Evolutionary conservation across 331 rosid species (phyloP).

Genomic region (Stylosanthes scabra): DNA sequence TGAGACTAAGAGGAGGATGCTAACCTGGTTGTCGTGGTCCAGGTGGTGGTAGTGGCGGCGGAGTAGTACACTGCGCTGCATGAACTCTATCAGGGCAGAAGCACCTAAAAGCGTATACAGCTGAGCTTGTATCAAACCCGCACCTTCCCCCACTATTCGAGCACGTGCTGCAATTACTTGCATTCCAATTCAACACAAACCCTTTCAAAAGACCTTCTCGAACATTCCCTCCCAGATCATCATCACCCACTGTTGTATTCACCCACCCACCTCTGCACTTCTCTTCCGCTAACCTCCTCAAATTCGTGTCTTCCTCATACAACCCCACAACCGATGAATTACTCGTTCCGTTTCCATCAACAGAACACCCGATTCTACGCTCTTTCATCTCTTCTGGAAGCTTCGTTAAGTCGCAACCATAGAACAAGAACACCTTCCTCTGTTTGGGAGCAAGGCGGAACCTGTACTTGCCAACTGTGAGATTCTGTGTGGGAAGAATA

Average conservation of each 20-base stretch:
- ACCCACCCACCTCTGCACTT: conserved; percentile 28
- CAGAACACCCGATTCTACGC: conserved; percentile 36
- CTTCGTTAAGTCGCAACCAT: conserved; percentile 26
- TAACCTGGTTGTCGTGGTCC: background rate
- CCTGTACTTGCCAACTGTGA: background rate
- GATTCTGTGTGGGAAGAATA: background rate
- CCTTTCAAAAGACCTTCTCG: conserved; percentile 43
- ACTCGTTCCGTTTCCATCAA: background rate
- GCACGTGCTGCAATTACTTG: conserved; percentile 36
- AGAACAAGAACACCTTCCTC: conserved; percentile 6
- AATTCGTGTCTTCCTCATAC: background rate
- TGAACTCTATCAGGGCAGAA: conserved; percentile 23
- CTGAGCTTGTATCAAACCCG: conserved; percentile 27
- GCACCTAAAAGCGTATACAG: background rate
- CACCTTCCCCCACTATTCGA: conserved; percentile 39
- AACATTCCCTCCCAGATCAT: background rate
- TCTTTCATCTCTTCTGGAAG: background rate
- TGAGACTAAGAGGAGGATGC: background rate
- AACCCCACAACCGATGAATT: conserved; percentile 32
- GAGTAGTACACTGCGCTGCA: background rate
- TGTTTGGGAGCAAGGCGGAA: background rate
- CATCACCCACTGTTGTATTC: background rate
- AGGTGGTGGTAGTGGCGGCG: no score
- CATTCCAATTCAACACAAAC: conserved; percentile 52
- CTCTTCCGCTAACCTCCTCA: background rate